Conservation (phyloP, 352 stramenopile genomes). For the Phytophthora hibernalis region DNA sequence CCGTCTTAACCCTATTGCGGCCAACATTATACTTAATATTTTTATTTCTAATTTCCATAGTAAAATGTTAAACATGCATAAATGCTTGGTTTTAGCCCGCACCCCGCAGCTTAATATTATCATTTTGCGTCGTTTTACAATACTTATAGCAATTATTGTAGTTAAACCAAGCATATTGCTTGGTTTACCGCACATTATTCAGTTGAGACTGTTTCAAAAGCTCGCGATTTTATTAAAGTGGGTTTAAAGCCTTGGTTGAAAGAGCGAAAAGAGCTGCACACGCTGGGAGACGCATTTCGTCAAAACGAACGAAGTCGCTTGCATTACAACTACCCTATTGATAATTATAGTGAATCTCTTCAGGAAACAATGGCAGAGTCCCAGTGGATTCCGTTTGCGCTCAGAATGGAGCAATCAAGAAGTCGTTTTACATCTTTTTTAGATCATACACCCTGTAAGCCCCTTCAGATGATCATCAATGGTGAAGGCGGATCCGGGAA, state of each 20-base stretch:
- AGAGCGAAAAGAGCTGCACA: not conserved
- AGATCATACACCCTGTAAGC: not conserved
- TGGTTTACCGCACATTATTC: too few species aligned
- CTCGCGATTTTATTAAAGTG: conserved; percentile 4
- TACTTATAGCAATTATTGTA: not conserved
- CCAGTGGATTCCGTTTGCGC: conserved; percentile 7
- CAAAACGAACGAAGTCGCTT: not conserved
- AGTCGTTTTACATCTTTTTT: not conserved
- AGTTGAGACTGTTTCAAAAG: not conserved
- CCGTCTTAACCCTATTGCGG: too few species aligned
- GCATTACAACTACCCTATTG: conserved; percentile 2
- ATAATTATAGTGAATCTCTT: not conserved
- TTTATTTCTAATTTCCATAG: too few species aligned
- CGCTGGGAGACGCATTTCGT: not conserved
- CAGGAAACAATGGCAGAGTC: conserved; percentile 6
- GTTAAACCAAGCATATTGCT: conserved; percentile 1
- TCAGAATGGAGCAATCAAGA: not conserved
- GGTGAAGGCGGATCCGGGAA: not conserved
- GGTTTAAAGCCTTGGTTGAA: conserved; percentile 9
- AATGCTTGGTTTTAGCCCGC: too few species aligned
- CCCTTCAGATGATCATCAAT: conserved; percentile 7
- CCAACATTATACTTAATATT: too few species aligned
- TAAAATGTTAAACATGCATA: too few species aligned
- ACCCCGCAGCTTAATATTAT: too few species aligned
- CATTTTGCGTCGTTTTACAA: too few species aligned